Evolutionary conservation across 345 rosid species (phyloP).

Genomic region (Geranium rotundifolium): DNA sequence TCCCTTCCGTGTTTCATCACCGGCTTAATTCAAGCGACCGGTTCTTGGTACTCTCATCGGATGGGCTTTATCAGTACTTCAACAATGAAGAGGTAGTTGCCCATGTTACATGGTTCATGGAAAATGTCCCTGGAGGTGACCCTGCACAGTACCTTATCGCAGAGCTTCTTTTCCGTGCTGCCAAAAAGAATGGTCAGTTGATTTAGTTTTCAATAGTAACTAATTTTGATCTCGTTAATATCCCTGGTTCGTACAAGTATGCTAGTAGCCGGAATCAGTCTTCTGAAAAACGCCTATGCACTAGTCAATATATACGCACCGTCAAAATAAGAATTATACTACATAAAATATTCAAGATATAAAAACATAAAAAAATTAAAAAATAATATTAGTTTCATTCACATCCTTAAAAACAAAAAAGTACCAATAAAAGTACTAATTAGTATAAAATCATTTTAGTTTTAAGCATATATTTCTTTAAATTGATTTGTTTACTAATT

Average conservation of each 20-base stretch:
- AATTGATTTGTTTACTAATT: no score
- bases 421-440: no score
- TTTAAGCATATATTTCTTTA: no score
- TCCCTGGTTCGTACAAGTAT: neutral
- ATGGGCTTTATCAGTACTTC: constrained; percentile 88
- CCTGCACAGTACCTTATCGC: constrained; percentile 94
- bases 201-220: neutral
- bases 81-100: constrained; percentile 95
- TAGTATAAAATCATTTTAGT: no score
- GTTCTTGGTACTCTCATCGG: constrained; percentile 82
- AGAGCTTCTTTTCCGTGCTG: constrained; percentile 88
- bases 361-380: no score
- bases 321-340: no score
- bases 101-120: constrained; percentile 95
- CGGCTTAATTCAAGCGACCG: constrained; percentile 77
- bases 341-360: no score
- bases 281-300: no score
- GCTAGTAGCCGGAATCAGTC: no score
- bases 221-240: neutral
- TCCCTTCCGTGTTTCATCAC: constrained; percentile 69
- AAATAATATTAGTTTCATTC: no score
- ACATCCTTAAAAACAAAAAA: no score
- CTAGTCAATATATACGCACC: no score
- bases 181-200: constrained; percentile 77
- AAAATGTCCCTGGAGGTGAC: constrained; percentile 92